Evolutionary conservation across 495 filamentous ascomycete species (phyloP), one percentile per base, ranked within the genome.

Genomic region (Trichocladium uniseriatum): DNA sequence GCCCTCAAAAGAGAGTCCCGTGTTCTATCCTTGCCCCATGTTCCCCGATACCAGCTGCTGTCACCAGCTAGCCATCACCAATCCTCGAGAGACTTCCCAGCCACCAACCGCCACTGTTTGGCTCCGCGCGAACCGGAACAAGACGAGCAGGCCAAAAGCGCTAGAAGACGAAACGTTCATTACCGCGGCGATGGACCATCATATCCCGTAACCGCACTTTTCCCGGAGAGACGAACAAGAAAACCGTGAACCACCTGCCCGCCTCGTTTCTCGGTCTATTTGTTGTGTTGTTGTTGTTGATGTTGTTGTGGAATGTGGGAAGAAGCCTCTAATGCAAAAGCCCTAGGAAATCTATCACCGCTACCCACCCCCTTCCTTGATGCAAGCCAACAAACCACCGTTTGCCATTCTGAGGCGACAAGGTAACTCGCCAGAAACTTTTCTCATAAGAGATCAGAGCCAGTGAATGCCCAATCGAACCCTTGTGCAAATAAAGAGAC

Each of bases 361-460:
- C 60, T 67, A 52, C 61, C 63, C 58, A 16, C 39, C 57, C 56
- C 63, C 68, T 54, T 65, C 27, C 5, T 55, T 56, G 65, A 70
- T 69, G 67, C 63, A 70, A 63, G 57, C 58, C 66, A 64, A 60
- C 55, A 55, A 60, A 54, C 67, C 67, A 52, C 67, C 64, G 52
- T 57, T 49, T 51, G 51, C 62, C 67, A 67, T 57, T 64, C 68
- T 69, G 62, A 68, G 69, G 61, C 68, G 63, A 69, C 62, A 60
- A 66, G 58, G 54, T 56, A 54, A 63, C 62, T 63, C 53, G 55
- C 62, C 43, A 35, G 19, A 42, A 68, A 59, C 58, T 67, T 67
- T 64, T 57, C 47, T 51, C 27, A 32, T n/a, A 11, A 34, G 50
- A 52, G 34, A 51, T 20, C 27, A 44, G 38, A 51, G 14, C 34